Evolutionary conservation across 139 green algal species (phyloP).

Genomic region (Axilococcus clingmanii): DNA sequence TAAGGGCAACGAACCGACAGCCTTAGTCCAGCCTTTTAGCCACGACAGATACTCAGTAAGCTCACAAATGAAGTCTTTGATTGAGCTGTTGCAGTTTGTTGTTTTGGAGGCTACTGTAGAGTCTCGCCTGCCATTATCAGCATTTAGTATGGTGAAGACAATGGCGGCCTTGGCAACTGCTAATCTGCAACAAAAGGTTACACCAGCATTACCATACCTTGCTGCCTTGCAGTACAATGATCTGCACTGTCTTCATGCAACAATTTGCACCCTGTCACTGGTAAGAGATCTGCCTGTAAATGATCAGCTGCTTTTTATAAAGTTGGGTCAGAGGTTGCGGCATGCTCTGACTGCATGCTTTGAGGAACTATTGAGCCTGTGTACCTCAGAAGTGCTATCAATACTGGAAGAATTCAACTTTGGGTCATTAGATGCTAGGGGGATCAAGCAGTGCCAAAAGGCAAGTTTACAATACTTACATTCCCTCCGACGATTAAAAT

Average conservation of each 20-base stretch:
- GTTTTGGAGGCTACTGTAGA: neutral
- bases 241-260: conserved; percentile 17
- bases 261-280: conserved; percentile 7
- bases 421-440: conserved; percentile 13
- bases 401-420: conserved; percentile 21
- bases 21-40: too few species aligned
- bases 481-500: conserved; percentile 20
- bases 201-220: conserved; percentile 28
- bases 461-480: conserved; percentile 26
- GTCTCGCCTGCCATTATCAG: neutral
- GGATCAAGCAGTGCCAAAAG: conserved; percentile 19
- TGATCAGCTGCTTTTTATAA: too few species aligned
- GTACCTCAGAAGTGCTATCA: conserved; percentile 16
- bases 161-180: neutral
- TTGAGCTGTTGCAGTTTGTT: too few species aligned
- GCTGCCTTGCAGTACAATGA: conserved; percentile 33
- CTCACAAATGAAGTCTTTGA: too few species aligned
- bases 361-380: conserved; percentile 17
- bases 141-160: neutral
- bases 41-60: too few species aligned
- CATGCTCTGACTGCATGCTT: conserved; percentile 6
- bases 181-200: too few species aligned
- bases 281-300: conserved; percentile 16
- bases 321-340: conserved; percentile 12
- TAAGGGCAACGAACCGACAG: too few species aligned